Percentiles rank a stretch among this genome's conserved stretches.
These are phyloP conservation scores for Xerocomellus intermedius DNA, from an alignment of 768 basidiomycete species.

Conservation along the genomic window DNA sequence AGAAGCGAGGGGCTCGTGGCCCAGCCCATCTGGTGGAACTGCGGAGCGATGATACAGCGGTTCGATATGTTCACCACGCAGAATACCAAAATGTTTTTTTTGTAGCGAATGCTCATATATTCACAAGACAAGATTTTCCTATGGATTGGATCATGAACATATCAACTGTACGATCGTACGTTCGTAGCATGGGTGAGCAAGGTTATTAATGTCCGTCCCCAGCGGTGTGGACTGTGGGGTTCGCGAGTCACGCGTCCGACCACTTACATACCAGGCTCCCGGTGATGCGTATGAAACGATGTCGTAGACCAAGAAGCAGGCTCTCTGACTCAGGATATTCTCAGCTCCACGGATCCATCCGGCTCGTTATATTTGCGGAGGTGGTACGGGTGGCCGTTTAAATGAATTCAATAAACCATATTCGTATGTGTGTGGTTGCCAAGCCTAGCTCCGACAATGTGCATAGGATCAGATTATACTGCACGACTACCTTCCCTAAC, in stretches of 20 bases:
- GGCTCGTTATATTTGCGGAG: neutral
- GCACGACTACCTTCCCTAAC: slow-evolving; percentile 13
- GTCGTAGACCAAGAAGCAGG: neutral
- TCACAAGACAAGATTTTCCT: neutral
- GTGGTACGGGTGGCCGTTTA: neutral
- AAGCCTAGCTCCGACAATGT: neutral
- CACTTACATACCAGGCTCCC: neutral
- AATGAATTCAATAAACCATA: neutral
- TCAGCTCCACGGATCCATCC: neutral
- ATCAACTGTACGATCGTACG: neutral
- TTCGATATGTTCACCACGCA: neutral
- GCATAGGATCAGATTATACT: slow-evolving; percentile 2
- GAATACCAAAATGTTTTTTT: too few relatives aligned
- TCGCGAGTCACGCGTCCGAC: neutral
- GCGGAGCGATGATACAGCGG: neutral
- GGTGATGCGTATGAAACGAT: neutral
- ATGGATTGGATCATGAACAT: too few relatives aligned
- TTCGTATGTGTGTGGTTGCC: neutral
- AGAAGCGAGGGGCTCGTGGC: neutral
- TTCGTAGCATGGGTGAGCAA: neutral
- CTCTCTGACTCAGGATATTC: neutral
- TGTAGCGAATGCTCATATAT: neutral
- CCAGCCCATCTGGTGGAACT: too few relatives aligned
- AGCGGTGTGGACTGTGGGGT: neutral
- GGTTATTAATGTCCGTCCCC: neutral